Conservation (phyloP, 805 yeast genomes). For the Naumovozyma dairenensis region DNA sequence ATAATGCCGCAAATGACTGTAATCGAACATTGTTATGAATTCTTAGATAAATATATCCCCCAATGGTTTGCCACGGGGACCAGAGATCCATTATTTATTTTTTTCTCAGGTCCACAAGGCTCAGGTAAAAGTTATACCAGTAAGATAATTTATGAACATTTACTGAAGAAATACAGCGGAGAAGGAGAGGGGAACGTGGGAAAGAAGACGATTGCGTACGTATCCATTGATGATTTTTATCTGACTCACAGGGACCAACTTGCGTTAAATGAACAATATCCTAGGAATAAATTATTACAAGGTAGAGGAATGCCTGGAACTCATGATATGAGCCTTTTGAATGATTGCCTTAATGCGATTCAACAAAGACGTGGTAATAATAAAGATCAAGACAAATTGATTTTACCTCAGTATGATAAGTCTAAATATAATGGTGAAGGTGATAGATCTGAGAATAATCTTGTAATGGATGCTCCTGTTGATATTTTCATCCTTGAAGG, state of each 20-base stretch:
- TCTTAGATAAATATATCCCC: constrained; percentile 15
- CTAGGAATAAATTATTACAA: constrained; percentile 45
- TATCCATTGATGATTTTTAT: constrained; percentile 85
- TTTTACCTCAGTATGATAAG: constrained; percentile 71
- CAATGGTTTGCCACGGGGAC: constrained; percentile 15
- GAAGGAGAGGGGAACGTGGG: no score
- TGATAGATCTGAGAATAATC: constrained; percentile 42
- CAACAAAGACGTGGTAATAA: constrained; percentile 19
- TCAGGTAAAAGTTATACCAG: constrained; percentile 63
- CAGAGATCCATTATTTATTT: constrained; percentile 39
- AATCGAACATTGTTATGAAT: constrained; percentile 8
- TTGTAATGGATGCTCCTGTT: constrained; percentile 30
- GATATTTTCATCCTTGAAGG: constrained; percentile 81
- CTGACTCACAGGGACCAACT: constrained; percentile 54
- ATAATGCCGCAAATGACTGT: not conserved
- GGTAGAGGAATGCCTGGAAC: constrained; percentile 95
- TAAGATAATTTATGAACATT: constrained; percentile 28
- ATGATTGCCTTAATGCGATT: constrained; percentile 24
- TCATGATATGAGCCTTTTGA: constrained; percentile 49
- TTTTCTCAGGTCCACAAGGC: constrained; percentile 69
- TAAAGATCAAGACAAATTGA: constrained; percentile 21
- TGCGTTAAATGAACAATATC: constrained; percentile 31
- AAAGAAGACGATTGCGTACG: constrained; percentile 30
- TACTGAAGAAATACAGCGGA: constrained; percentile 30
- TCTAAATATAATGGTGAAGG: constrained; percentile 65